phyloP scores from a whole-genome alignment of 75 land plant genomes.

The Picea glauca region DNA sequence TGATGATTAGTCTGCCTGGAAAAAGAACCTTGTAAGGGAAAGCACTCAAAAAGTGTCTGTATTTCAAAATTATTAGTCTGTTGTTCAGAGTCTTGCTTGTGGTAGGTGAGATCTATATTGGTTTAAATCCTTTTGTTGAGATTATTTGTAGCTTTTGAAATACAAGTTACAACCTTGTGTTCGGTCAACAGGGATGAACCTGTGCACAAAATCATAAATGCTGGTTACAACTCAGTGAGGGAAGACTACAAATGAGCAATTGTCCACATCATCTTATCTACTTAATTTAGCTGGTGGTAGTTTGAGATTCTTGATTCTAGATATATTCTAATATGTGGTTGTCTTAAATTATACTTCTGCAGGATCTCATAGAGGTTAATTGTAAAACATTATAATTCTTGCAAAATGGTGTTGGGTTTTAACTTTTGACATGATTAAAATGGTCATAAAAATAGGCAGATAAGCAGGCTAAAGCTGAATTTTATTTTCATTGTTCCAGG shows the following conservation, averaged over 20 bases:
- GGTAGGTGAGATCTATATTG: neutral
- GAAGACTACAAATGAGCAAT: neutral
- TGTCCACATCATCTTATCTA: too few species aligned
- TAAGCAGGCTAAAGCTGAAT: neutral
- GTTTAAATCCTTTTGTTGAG: neutral
- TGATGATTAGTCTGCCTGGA: neutral
- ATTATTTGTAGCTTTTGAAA: neutral
- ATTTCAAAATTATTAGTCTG: neutral
- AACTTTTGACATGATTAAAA: neutral
- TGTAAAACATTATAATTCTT: neutral
- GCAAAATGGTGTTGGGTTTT: neutral
- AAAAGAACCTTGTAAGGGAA: neutral
- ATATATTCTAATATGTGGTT: neutral
- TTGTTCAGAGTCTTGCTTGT: neutral
- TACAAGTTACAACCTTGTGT: neutral
- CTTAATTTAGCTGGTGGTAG: neutral
- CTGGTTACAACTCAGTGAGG: neutral
- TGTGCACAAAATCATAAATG: neutral
- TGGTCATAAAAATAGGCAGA: neutral
- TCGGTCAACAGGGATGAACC: neutral
- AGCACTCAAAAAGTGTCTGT: neutral
- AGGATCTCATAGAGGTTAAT: neutral
- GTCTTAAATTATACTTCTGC: neutral
- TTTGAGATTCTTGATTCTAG: neutral
- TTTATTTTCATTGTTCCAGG: slow-evolving; percentile 21